Conservation (phyloP, 192 early-diverging fungal species). For the Coemansia sp. region DNA sequence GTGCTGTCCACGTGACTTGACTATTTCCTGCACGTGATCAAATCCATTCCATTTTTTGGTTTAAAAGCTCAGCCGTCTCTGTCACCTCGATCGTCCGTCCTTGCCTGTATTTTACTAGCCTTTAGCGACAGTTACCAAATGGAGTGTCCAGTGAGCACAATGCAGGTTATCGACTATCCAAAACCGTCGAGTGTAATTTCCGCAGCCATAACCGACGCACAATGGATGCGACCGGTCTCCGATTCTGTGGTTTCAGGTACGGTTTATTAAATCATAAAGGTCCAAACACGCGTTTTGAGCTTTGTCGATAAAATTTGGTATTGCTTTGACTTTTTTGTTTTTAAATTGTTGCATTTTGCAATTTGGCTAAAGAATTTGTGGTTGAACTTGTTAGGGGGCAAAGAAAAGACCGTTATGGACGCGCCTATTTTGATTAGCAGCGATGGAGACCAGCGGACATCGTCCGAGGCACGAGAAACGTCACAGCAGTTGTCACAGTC, state of each 20-base stretch:
- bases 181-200: neutral
- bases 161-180: neutral
- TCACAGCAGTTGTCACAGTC: neutral
- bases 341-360: too few relatives aligned
- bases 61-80: neutral
- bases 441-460: neutral
- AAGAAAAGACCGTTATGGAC: neutral
- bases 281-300: too few relatives aligned
- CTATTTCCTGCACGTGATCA: neutral
- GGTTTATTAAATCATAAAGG: too few relatives aligned
- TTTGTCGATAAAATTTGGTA: too few relatives aligned
- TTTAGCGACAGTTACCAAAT: too few relatives aligned
- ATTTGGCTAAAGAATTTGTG: too few relatives aligned
- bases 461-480: neutral
- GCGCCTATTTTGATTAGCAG: neutral
- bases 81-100: too few relatives aligned
- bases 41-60: neutral
- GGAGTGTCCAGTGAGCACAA: neutral
- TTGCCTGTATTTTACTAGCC: neutral
- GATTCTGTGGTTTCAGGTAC: neutral
- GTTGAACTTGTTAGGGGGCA: too few relatives aligned
- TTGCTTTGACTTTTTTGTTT: too few relatives aligned
- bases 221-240: conserved; percentile 2
- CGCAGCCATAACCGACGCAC: neutral
- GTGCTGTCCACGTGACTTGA: neutral